Evolutionary conservation across 768 basidiomycete species (phyloP), one percentile per base, ranked within the genome.

Genomic region (Leccinum boreale): DNA sequence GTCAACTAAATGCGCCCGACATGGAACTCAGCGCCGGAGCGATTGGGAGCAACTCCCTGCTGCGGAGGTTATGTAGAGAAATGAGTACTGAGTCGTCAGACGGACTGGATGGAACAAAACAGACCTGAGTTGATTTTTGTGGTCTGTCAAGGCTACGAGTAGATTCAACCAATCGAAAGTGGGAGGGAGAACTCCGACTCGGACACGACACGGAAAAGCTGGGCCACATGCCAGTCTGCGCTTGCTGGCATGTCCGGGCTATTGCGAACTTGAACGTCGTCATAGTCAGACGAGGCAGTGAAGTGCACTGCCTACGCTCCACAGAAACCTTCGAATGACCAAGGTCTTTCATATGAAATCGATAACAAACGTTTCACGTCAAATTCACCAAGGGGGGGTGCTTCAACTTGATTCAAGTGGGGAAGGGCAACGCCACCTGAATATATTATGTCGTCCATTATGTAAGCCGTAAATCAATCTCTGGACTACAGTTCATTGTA

Each of bases 111-210:
- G 48, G 54, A 28, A 33, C 39, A 24, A 8, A 3, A 19, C 44
- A 29, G 39, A n/a, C 7, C 23, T 23, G 48, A 47, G 23, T 53
- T 49, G 52, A 9, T 35, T 45, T 39, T n/a, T 42, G 52, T 19
- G 42, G 26, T n/a, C 52, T 55, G 52, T 50, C 42, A 46, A 31
- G 24, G 15, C 17, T 44, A 19, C 8, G n/a, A 46, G 29, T 53
- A 21, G 29, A 45, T 51, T 33, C 45, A 53, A 23, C 51, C 56
- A 50, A 65, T 62, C 56, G 31, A 21, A 48, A 15, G 50, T 14
- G 28, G 47, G 9, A 33, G 33, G 29, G 12, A 33, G 33, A 33
- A 33, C 33, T 17, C 6, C 15, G 15, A 33, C 33, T 17, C 6
- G 7, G 15, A 17, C 7, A 15, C 36, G 36, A 17, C 36, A 39